Evolutionary conservation across 441 rosid species (phyloP).

Genomic region (Croton setiger): DNA sequence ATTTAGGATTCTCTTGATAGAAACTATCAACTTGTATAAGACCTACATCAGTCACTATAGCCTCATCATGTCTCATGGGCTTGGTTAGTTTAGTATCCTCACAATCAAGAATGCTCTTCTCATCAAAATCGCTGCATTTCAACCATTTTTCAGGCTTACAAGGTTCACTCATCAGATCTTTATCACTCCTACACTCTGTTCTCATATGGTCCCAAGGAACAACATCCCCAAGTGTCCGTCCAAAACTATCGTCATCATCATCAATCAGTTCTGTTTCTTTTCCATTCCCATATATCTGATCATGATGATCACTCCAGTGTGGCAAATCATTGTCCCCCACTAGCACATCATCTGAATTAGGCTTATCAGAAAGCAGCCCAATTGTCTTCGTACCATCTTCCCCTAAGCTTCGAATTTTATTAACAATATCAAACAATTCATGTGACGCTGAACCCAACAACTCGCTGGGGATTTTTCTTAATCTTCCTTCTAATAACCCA

Average conservation of each 20-base stretch:
- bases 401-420: constrained; percentile 69
- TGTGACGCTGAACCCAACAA: constrained; percentile 65
- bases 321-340: constrained; percentile 74
- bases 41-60: constrained; percentile 82
- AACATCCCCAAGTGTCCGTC: constrained; percentile 82
- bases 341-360: constrained; percentile 59
- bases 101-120: constrained; percentile 83
- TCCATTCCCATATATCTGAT: constrained; percentile 59
- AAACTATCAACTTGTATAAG: constrained; percentile 96
- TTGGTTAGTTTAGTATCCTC: constrained; percentile 88
- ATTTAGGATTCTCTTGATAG: constrained; percentile 87
- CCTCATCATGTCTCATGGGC: constrained; percentile 75
- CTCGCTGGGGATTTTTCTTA: constrained; percentile 58
- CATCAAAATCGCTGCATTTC: constrained; percentile 83
- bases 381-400: constrained; percentile 58
- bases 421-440: constrained; percentile 65
- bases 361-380: constrained; percentile 52
- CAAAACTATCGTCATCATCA: constrained; percentile 89
- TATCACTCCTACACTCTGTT: constrained; percentile 57
- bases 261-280: constrained; percentile 79
- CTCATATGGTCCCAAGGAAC: constrained; percentile 85
- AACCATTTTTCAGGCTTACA: constrained; percentile 90
- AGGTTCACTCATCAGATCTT: constrained; percentile 65
- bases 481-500: constrained; percentile 63
- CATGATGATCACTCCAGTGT: constrained; percentile 75